A percentile compares a stretch with the other conserved stretches of the same genome.
Evolutionary conservation across 768 basidiomycete species (phyloP).

Genomic region (Mycena metata): DNA sequence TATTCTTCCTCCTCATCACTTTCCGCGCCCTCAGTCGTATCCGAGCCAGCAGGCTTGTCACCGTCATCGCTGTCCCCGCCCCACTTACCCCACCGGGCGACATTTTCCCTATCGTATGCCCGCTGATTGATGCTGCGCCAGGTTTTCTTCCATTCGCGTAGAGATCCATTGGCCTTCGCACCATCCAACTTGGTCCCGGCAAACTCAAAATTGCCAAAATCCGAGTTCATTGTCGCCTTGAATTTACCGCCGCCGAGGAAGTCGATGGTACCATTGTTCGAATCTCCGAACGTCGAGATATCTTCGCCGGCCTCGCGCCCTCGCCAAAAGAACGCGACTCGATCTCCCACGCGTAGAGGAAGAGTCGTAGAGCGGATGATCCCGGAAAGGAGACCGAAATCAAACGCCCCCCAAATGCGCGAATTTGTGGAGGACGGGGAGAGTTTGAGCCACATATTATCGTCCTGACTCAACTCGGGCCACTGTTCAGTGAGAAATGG

Average conservation of each 20-base stretch:
- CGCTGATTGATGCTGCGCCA: constrained; percentile 40
- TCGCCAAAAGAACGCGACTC: constrained; percentile 40
- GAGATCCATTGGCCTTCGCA: constrained; percentile 14
- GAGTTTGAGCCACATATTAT: constrained; percentile 38
- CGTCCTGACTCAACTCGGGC: constrained; percentile 15
- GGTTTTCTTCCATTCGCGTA: constrained; percentile 41
- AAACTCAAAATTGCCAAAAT: constrained; percentile 38
- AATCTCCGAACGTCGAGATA: constrained; percentile 35
- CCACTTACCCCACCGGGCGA: constrained; percentile 40
- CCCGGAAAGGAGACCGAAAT: constrained; percentile 44
- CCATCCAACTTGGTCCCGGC: constrained; percentile 35
- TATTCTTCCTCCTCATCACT: neutral
- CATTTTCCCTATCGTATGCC: constrained; percentile 37
- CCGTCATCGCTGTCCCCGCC: constrained; percentile 34
- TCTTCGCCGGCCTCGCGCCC: constrained; percentile 39
- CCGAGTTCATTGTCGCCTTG: constrained; percentile 37
- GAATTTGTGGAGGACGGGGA: constrained; percentile 41
- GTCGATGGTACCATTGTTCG: constrained; percentile 39
- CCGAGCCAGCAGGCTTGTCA: constrained; percentile 20
- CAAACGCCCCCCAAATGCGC: constrained; percentile 46
- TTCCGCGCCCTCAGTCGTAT: constrained; percentile 13
- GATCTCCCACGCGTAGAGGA: constrained; percentile 30
- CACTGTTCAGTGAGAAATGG: constrained; percentile 40
- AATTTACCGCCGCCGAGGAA: constrained; percentile 43
- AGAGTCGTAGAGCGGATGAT: constrained; percentile 40